Percentiles rank a stretch among this genome's conserved stretches.
Evolutionary conservation across 1,284 basidiomycete species (phyloP).

Genomic region (Trametes versicolor): DNA sequence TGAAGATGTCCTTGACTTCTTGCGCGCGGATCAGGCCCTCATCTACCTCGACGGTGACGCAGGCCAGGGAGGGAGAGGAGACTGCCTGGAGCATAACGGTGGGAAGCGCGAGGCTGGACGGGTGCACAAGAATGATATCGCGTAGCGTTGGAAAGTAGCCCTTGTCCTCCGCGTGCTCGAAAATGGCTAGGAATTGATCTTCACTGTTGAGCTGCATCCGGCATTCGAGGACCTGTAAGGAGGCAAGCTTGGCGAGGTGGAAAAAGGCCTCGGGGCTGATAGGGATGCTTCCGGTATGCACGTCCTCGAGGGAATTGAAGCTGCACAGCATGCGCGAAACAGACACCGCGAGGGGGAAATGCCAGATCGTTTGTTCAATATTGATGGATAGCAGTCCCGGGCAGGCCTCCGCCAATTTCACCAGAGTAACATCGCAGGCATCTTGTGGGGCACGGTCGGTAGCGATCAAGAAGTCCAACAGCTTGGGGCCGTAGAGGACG

Average conservation of each 20-base stretch:
- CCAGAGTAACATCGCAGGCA: not conserved
- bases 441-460: not conserved
- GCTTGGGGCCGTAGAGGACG: constrained; percentile 11
- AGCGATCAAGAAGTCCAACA: not conserved
- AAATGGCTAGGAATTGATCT: not conserved
- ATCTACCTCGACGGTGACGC: not conserved
- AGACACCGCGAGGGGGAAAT: not conserved
- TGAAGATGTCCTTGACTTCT: not conserved
- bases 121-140: not conserved
- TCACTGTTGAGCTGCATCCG: not conserved
- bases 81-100: not conserved
- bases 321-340: not conserved
- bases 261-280: not conserved
- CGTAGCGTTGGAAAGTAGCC: constrained; percentile 1
- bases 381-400: not conserved
- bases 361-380: not conserved
- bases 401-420: not conserved
- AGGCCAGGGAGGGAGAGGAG: not conserved
- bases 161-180: not conserved
- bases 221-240: not conserved
- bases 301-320: not conserved
- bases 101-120: not conserved
- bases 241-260: not conserved
- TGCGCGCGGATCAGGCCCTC: not conserved
- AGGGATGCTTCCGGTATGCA: not conserved